phyloP scores from a whole-genome alignment of 2,329 filamentous ascomycete genomes.

The Claviceps sp. region DNA sequence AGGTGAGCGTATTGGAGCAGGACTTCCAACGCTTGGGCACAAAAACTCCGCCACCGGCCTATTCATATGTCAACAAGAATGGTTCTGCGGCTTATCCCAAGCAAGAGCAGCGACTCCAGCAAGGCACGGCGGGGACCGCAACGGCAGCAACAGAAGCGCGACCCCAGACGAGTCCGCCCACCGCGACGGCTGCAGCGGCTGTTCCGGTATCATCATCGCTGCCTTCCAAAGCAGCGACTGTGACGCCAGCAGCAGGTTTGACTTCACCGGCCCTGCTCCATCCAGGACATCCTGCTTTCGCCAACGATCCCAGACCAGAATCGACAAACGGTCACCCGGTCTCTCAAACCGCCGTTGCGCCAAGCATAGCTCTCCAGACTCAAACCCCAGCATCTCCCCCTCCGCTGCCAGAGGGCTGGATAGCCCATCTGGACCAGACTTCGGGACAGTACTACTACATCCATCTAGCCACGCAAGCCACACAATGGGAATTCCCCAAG shows the following conservation, averaged over 20 bases:
- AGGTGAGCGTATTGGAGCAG: slow-evolving; percentile 64
- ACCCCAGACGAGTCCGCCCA: slow-evolving; percentile 5
- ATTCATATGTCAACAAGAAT: slow-evolving; percentile 58
- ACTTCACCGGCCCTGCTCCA: slow-evolving; percentile 39
- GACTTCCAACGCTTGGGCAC: slow-evolving; percentile 74
- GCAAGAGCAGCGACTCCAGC: slow-evolving; percentile 55
- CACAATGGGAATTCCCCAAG: slow-evolving; percentile 98
- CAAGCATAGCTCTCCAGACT: slow-evolving; percentile 22
- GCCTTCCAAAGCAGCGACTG: slow-evolving; percentile 2
- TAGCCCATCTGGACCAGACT: slow-evolving; percentile 86
- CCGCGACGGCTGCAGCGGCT: slow-evolving; percentile 6
- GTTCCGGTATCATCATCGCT: not conserved
- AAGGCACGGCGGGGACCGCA: slow-evolving; percentile 8
- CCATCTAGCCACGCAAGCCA: slow-evolving; percentile 85
- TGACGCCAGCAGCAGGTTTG: slow-evolving; percentile 15
- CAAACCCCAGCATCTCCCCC: slow-evolving; percentile 71
- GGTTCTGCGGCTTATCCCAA: slow-evolving; percentile 52
- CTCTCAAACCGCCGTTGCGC: slow-evolving; percentile 26
- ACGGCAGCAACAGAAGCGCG: slow-evolving; percentile 10
- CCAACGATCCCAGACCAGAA: slow-evolving; percentile 58
- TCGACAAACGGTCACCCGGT: slow-evolving; percentile 32
- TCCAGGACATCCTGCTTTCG: slow-evolving; percentile 75
- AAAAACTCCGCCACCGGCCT: slow-evolving; percentile 86
- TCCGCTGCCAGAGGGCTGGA: slow-evolving; percentile 93
- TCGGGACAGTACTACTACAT: slow-evolving; percentile 99